Evolutionary conservation across 129 eudicot species (phyloP).

Genomic region (sunflower (Helianthus annuus)): DNA sequence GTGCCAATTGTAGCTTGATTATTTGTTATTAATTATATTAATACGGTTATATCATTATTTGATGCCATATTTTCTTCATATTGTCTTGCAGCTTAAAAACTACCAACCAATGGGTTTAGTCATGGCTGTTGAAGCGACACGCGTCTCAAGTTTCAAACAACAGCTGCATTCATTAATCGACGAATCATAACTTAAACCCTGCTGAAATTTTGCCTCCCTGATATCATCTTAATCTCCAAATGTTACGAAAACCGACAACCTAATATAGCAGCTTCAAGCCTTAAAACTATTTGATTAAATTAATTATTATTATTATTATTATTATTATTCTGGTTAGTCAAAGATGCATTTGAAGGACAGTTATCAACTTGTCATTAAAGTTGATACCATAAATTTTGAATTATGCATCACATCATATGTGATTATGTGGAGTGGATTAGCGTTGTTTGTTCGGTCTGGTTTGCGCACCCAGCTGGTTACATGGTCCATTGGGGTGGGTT

Average conservation of each 20-base stretch:
- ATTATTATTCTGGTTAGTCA: not conserved
- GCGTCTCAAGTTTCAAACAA: constrained; percentile 22
- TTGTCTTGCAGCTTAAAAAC: constrained; percentile 35
- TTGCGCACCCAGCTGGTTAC: constrained; percentile 1
- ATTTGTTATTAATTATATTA: not conserved
- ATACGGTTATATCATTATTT: no score
- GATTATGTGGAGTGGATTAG: not conserved
- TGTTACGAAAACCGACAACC: not conserved
- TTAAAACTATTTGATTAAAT: not conserved
- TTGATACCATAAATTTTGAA: not conserved
- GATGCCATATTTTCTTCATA: not conserved
- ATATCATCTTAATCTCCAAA: constrained; percentile 2
- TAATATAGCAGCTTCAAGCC: not conserved
- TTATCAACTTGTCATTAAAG: constrained; percentile 11
- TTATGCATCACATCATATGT: not conserved
- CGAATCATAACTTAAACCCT: constrained; percentile 11
- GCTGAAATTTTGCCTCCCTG: not conserved
- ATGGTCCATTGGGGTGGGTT: constrained; percentile 30
- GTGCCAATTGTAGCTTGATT: not conserved
- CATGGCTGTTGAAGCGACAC: constrained; percentile 39
- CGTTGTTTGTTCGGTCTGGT: constrained; percentile 16
- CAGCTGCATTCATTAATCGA: constrained; percentile 39
- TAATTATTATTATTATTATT: no score
- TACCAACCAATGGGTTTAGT: constrained; percentile 42
- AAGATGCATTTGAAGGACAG: constrained; percentile 19